Evolutionary conservation across 2,329 filamentous ascomycete species (phyloP), one percentile per base, ranked within the genome.

Genomic region (Exophiala lecanii-corni): DNA sequence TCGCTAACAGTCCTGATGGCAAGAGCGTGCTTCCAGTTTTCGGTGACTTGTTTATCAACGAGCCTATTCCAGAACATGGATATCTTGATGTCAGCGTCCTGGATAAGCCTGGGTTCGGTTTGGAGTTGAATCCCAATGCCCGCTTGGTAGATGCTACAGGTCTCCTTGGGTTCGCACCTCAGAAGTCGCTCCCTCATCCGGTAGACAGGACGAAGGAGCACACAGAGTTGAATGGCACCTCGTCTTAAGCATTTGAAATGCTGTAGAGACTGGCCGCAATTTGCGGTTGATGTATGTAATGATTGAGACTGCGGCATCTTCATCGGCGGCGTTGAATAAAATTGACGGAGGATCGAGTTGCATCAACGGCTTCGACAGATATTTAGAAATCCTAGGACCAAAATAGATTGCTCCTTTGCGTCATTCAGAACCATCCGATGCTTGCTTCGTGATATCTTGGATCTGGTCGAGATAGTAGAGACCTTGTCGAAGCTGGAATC

Each of bases 1-100:
- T 96, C 17, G 89, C 89, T 55, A 95, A 95, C 69, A 94, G 88
- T 2, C 79, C 89, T 1, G 89, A 96, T 58, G 89, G 89, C 36
- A 86, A 88, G 71, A 89, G 81, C 50, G 89, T 96, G 13, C 70
- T 91, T 50, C 89, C 89, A 2, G 89, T 96, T 5, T 96, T 96
- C 64, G 89, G 89, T 25, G 86, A 94, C 57, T 72, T 96, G 39
- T 96, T 95, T 67, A 59, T 85, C 25, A 89, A 95, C 63, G 89
- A 96, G 70, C 89, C 89, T 4, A 91, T 96, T 47, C 89, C 89
- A 1, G 79, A 74, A 9, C 82, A 88, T 57, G 89, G 89, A 1
- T 94, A 80, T 65, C 73, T 96, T 37, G 86, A 88, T 49, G 77
- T 88, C 3, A 79, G 80, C 13, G 80, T 86, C 43, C 73, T 96